Percentiles rank a stretch among this genome's conserved stretches.
Conservation (phyloP, 78 protist species). For the Creolimax fragrantissima region DNA sequence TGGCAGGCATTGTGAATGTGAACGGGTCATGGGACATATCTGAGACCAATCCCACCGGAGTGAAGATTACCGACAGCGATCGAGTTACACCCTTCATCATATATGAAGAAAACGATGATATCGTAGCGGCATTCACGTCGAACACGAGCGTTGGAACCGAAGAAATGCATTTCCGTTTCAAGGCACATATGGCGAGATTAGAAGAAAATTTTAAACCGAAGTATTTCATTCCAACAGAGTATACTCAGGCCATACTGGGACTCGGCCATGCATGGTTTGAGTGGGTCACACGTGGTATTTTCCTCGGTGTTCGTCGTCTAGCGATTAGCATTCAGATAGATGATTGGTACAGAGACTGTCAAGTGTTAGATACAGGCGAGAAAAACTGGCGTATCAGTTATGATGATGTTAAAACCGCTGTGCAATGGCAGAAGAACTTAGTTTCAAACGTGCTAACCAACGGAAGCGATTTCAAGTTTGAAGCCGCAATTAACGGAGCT, state of each 20-base stretch:
- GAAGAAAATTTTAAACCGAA: background rate
- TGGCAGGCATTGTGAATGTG: background rate
- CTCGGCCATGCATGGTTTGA: conserved; percentile 15
- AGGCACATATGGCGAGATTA: background rate
- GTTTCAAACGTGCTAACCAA: background rate
- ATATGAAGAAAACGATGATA: background rate
- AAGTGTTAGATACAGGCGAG: background rate
- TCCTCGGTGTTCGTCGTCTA: background rate
- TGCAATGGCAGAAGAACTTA: background rate
- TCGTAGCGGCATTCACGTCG: background rate
- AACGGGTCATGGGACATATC: background rate
- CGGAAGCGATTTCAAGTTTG: background rate
- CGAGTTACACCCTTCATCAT: background rate
- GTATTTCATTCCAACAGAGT: background rate
- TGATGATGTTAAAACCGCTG: background rate
- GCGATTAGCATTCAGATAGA: background rate
- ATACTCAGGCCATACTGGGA: background rate
- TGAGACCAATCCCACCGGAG: background rate
- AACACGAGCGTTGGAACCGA: background rate
- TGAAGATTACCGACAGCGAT: background rate
- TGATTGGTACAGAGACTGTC: conserved; percentile 4
- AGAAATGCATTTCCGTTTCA: background rate
- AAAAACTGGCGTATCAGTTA: background rate
- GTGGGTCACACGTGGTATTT: conserved; percentile 20
- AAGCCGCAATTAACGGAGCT: conserved; percentile 20